These are phyloP conservation scores for Acacia melanoxylon DNA, from an alignment of 306 rosid genomes.

Conservation along the genomic window DNA sequence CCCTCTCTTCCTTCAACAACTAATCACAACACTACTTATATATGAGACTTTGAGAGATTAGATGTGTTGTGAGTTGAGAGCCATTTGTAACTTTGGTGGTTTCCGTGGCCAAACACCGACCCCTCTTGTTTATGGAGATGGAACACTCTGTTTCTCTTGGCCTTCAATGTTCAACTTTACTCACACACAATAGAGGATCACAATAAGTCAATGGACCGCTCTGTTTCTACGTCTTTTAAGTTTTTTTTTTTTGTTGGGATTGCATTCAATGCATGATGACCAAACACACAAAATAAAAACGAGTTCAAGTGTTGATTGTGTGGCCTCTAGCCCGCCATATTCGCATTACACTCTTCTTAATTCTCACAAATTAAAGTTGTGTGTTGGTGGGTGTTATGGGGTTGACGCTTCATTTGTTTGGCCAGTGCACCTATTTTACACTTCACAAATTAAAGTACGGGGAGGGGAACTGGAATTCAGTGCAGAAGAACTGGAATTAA, in stretches of 20 bases:
- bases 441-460: too few species aligned
- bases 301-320: not conserved
- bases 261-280: not conserved
- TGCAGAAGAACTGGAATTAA: too few species aligned
- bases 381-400: too few species aligned
- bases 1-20: too few species aligned
- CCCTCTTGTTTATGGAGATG: not conserved
- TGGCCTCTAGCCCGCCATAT: too few species aligned
- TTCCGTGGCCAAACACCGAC: not conserved
- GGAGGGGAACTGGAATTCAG: too few species aligned
- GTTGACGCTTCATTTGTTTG: too few species aligned
- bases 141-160: not conserved
- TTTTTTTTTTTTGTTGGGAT: not conserved
- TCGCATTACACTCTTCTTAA: too few species aligned
- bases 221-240: not conserved
- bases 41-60: not conserved
- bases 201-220: conserved; percentile 1
- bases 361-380: too few species aligned
- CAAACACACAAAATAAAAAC: too few species aligned
- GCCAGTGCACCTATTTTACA: too few species aligned
- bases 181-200: not conserved
- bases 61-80: not conserved
- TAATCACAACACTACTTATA: too few species aligned
- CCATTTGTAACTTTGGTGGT: not conserved
- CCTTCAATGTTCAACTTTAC: not conserved